These are phyloP conservation scores for Rutstroemia sp. DNA, from an alignment of 2,329 filamentous ascomycete species.

Conservation along the genomic window DNA sequence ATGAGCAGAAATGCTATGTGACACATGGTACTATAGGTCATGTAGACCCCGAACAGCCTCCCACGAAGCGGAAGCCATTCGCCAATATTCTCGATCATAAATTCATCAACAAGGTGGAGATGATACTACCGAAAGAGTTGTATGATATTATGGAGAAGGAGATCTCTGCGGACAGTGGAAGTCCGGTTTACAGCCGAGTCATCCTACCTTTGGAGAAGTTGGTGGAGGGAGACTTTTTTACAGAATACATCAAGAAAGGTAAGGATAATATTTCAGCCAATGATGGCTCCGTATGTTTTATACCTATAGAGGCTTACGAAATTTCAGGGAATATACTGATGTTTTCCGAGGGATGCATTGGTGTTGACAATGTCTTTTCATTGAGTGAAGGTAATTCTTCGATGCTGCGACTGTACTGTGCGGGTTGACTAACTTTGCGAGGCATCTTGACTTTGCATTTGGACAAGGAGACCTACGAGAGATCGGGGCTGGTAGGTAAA, in stretches of 20 bases:
- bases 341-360: slow-evolving; percentile 70
- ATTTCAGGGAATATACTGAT: slow-evolving; percentile 66
- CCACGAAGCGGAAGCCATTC: slow-evolving; percentile 71
- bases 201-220: slow-evolving; percentile 67
- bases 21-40: slow-evolving; percentile 62
- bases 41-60: slow-evolving; percentile 62
- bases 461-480: slow-evolving; percentile 75
- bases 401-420: no score
- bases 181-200: slow-evolving; percentile 55
- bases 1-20: slow-evolving; percentile 61
- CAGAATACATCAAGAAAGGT: slow-evolving; percentile 67
- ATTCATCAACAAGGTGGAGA: slow-evolving; percentile 64
- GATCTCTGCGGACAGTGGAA: slow-evolving; percentile 36
- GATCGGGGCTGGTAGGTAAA: slow-evolving; percentile 70
- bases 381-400: slow-evolving; percentile 54
- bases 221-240: slow-evolving; percentile 69
- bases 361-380: slow-evolving; percentile 64
- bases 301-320: not conserved
- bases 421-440: slow-evolving; percentile 26
- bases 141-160: slow-evolving; percentile 47
- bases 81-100: slow-evolving; percentile 54
- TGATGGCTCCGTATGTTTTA: not conserved
- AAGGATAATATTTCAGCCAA: not conserved
- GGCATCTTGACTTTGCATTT: slow-evolving; percentile 70
- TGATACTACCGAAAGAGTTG: slow-evolving; percentile 62